Evolutionary conservation across 441 rosid species (phyloP), one percentile per base, ranked within the genome.

Genomic region (Populus hybrid): DNA sequence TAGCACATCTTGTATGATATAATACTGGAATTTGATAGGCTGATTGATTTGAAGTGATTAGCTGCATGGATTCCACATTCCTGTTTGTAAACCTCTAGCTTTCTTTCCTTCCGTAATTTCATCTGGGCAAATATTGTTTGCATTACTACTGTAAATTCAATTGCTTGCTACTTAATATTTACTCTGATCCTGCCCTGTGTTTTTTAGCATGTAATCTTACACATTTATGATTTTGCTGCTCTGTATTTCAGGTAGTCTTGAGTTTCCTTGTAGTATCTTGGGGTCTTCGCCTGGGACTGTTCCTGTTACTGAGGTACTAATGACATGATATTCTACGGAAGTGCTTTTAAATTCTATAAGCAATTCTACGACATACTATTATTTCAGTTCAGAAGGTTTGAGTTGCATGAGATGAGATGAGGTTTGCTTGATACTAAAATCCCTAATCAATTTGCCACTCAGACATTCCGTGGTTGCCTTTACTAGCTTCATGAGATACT

Each of bases 211-310:
- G 5, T 78, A 53, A 45, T 50, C 29, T 80, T 77, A 38, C 26
- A 23, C 63, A 20, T 71, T 66, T 68, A 61, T 78, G 61, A 71
- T 68, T 76, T 64, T 68, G 73, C 38, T 59, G 40, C 67, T 76
- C 70, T 40, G 29, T 64, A 63, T 75, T 78, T 35, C 94, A 95
- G 99, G 83, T 92, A 2, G 86, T 93, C 79, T 83, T 91, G 82
- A 95, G 94, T 74, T 59, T 76, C 68, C 92, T 95, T 65, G 95
- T 90, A 4, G 85, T 90, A 33, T 3, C 87, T 75, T 93, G 99
- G 99, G 95, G 99, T 68, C 88, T 95, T 86, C 97, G 98, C 74
- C 86, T 95, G 68, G 93, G 76, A 77, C n/a, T 90, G 56, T 95
- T 91, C 82, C 91, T 95, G n/a, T 79, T 93, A 12, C 85, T 93